Evolutionary conservation across 2,329 filamentous ascomycete genomes (phyloP), one percentile per base, ranked within the genome.

Genomic region (Fusarium continuum): DNA sequence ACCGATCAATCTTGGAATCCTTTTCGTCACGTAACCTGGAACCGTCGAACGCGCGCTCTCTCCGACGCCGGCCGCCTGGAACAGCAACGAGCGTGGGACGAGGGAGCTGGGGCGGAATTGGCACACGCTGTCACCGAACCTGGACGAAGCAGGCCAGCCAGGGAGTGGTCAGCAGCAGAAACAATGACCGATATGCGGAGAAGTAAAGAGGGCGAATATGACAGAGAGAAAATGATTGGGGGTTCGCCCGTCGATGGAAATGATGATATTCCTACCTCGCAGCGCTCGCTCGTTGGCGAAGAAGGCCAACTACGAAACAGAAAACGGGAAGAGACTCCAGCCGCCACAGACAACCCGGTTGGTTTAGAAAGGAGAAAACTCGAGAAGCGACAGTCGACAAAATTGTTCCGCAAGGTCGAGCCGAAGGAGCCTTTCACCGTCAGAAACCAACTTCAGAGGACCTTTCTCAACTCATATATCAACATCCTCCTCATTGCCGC

Each of bases 381-480:
- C 19, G 77, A 80, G 49, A 73, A 74, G n/a, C 74, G 80, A 52
- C 76, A 80, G 50, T 77, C 76, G 49, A 71, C 77, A 17, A 68
- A 76, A 8, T 62, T 84, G 23, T 77, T 84, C 70, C 79, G 79
- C 31, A 73, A 80, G 26, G 70, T 84, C 16, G 60, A 79, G n/a
- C 80, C 82, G 10, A 83, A 83, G 65, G 76, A 79, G 55, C 80
- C 83, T 3, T 90, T 85, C 56, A 89, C 87, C 0, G 70, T 85
- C 8, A 77, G 77, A 57, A 88, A 88, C 69, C 91, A 93, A 75
- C 75, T 93, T 43, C 86, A 88, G 67, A 87, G 90, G 16, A 93
- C 92, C 0, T 69, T 96, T 4, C 85, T 96, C 65, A 89, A 86
- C 70, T 95, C 91, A 1, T 96, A 91, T 87, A 90, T 97, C 78